These are phyloP conservation scores for Durio zibethinus DNA, from an alignment of 345 rosid species.

Conservation along the genomic window DNA sequence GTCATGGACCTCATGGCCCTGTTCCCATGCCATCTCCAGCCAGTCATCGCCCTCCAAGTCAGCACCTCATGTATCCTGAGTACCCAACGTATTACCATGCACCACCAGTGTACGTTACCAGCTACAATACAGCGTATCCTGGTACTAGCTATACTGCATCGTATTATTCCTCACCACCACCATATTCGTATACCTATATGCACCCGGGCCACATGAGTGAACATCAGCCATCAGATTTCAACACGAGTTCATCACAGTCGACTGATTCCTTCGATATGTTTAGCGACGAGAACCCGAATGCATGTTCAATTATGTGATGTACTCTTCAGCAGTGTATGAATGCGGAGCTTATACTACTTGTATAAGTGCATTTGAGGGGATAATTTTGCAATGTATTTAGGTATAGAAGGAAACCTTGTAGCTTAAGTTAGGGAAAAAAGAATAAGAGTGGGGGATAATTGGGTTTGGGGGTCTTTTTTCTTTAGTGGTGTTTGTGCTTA, in stretches of 20 bases:
- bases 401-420: constrained; percentile 15
- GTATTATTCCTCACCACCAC: constrained; percentile 35
- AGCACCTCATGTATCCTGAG: constrained; percentile 22
- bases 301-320: constrained; percentile 67
- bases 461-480: background rate
- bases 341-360: constrained; percentile 23
- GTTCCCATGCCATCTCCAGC: constrained; percentile 21
- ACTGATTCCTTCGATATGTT: constrained; percentile 66
- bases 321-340: background rate
- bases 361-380: constrained; percentile 10
- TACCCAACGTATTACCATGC: constrained; percentile 32
- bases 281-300: constrained; percentile 88
- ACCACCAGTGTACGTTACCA: constrained; percentile 44
- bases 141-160: constrained; percentile 29
- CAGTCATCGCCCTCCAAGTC: constrained; percentile 44
- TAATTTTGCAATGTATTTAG: constrained; percentile 29
- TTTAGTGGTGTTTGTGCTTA: constrained; percentile 7
- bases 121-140: constrained; percentile 49
- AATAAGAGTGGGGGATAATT: background rate
- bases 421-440: constrained; percentile 14
- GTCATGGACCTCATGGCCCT: constrained; percentile 18
- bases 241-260: constrained; percentile 24
- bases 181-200: constrained; percentile 38
- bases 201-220: constrained; percentile 28
- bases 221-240: constrained; percentile 24